Evolutionary conservation across 768 basidiomycete genomes (phyloP), one percentile per base, ranked within the genome.

Genomic region (Stropharia rugosoannulata): DNA sequence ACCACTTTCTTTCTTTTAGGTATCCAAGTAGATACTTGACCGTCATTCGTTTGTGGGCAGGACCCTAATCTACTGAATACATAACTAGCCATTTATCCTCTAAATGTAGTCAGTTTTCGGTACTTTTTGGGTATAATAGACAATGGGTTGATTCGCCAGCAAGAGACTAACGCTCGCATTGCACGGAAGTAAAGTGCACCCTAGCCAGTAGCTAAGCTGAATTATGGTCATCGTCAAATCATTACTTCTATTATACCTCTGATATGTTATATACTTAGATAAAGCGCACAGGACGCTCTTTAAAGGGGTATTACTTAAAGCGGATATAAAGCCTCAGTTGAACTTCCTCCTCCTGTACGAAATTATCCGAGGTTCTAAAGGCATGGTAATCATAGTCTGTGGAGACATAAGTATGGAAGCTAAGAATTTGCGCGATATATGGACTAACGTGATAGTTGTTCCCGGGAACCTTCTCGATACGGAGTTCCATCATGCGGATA

Each of bases 341-440:
- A 52, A 52, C n/a, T 52, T 75, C 62, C 89, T 81, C 64, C 88
- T 80, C 60, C 89, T 83, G 68, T 86, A 92, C 41, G 77, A 73
- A 56, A 92, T 79, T 48, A 73, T 74, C 61, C 85, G 79, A 8
- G 88, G 87, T 60, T 78, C 73, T 66, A 87, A 85, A 44, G 95
- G 95, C 75, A 93, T 85, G 45, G 91, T 89, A 64, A 98, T 95
- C 92, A 98, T 90, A 16, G 94, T 95, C 93, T 96, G 64, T 10
- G 62, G 49, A 44, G 19, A 19, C 6, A 52, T 7, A 15, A 57
- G 40, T 46, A 54, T 48, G 55, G 43, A 37, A 4, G 18, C 13
- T 37, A 9, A 3, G 18, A 37, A 40, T 22, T 22, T 22, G 22
- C 22, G 22, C 22, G 18, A 4, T 50, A 39, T 11, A 18, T 49